Percentiles rank a stretch among this genome's conserved stretches.
These are phyloP conservation scores for Hanseniaspora uvarum DNA, from an alignment of 1,139 yeast genomes.

Conservation along the genomic window DNA sequence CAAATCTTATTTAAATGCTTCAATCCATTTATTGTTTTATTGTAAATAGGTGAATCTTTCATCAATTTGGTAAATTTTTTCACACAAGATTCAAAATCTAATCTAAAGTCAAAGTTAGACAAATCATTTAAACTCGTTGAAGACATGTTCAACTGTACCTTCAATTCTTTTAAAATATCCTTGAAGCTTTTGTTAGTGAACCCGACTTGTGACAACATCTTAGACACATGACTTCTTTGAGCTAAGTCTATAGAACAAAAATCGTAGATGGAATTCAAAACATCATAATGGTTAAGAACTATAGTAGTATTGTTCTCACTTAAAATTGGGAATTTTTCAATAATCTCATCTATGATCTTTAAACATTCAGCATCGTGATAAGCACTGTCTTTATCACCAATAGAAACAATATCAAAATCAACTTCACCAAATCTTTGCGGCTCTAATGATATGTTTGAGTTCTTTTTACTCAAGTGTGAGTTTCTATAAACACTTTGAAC, in stretches of 20 bases:
- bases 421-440: constrained; percentile 74
- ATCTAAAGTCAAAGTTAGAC: constrained; percentile 65
- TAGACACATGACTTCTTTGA: constrained; percentile 57
- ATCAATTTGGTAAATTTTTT: constrained; percentile 54
- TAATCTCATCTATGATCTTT: constrained; percentile 66
- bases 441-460: constrained; percentile 47
- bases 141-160: constrained; percentile 64
- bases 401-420: constrained; percentile 70
- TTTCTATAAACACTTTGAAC: constrained; percentile 78
- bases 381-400: constrained; percentile 39
- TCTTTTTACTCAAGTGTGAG: constrained; percentile 29
- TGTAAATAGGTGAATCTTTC: constrained; percentile 61
- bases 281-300: constrained; percentile 68
- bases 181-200: constrained; percentile 50
- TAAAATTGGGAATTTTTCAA: constrained; percentile 56
- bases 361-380: constrained; percentile 79
- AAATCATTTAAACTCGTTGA: constrained; percentile 74
- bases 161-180: constrained; percentile 54
- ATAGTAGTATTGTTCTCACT: constrained; percentile 45
- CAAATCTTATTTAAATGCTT: constrained; percentile 50
- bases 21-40: constrained; percentile 53
- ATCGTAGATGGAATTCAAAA: constrained; percentile 62
- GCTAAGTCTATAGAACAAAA: constrained; percentile 69
- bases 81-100: constrained; percentile 55
- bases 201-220: constrained; percentile 65